These are phyloP conservation scores for Elasticomyces elasticus DNA, from an alignment of 495 filamentous ascomycete genomes.

Conservation along the genomic window DNA sequence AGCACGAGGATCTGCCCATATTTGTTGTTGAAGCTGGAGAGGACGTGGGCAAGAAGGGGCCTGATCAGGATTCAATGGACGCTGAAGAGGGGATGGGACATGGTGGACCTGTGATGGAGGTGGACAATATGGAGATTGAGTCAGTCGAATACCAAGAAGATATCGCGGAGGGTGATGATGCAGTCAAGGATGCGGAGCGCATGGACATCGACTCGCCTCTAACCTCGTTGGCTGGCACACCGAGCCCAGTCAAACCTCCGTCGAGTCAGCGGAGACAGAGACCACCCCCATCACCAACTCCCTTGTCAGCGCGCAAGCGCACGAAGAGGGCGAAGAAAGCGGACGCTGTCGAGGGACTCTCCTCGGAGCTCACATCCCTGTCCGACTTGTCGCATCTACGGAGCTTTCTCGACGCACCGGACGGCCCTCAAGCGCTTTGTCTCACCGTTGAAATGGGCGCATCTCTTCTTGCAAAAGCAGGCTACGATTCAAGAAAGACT, in stretches of 20 bases:
- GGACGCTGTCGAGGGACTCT: neutral
- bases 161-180: no score
- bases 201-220: neutral
- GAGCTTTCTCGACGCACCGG: slow-evolving; percentile 5
- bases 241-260: neutral
- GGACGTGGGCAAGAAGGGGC: neutral
- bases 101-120: no score
- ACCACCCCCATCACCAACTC: neutral
- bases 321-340: neutral
- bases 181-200: no score
- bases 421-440: slow-evolving; percentile 2
- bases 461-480: slow-evolving; percentile 17
- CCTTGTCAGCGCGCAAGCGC: neutral
- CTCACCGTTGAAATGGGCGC: slow-evolving; percentile 26
- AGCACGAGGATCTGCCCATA: slow-evolving; percentile 25
- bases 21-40: slow-evolving; percentile 23
- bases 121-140: no score
- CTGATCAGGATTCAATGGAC: no score
- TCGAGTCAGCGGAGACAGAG: neutral
- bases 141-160: no score
- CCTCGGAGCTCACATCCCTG: neutral
- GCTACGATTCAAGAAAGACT: neutral
- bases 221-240: neutral
- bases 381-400: neutral
- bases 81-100: no score